Evolutionary conservation across 2,329 filamentous ascomycete species (phyloP).

Genomic region (Geosmithia putterillii): DNA sequence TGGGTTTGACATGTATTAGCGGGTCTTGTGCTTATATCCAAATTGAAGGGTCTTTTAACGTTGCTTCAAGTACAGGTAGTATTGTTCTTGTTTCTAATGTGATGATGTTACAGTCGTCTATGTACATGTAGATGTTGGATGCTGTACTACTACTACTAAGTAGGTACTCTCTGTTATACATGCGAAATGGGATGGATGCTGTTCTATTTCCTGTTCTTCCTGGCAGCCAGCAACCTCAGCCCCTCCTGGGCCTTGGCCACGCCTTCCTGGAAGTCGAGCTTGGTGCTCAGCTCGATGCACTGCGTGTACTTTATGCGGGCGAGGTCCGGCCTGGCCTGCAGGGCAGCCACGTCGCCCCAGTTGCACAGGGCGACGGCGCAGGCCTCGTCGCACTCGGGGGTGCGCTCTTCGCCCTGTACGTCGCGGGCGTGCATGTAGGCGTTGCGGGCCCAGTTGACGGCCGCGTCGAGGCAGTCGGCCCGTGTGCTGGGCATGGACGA

Average conservation of each 20-base stretch:
- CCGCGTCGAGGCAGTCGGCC: conserved; percentile 53
- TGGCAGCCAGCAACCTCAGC: conserved; percentile 19
- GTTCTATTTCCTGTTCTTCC: background rate
- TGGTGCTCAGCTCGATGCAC: conserved; percentile 48
- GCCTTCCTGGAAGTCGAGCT: conserved; percentile 38
- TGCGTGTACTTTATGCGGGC: conserved; percentile 60
- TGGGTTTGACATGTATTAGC: too few relatives aligned
- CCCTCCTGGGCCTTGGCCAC: conserved; percentile 39
- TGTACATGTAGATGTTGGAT: too few relatives aligned
- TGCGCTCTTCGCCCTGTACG: conserved; percentile 54
- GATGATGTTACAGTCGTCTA: too few relatives aligned
- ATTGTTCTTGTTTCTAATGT: too few relatives aligned
- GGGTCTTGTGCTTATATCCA: too few relatives aligned
- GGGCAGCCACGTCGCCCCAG: conserved; percentile 70
- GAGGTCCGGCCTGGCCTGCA: conserved; percentile 52
- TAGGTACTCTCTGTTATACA: too few relatives aligned
- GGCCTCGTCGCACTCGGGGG: conserved; percentile 69
- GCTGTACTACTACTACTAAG: too few relatives aligned
- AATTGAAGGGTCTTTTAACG: too few relatives aligned
- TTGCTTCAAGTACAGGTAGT: too few relatives aligned
- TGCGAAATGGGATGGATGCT: too few relatives aligned
- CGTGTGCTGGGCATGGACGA: conserved; percentile 31
- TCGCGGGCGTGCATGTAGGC: conserved; percentile 55
- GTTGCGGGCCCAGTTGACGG: conserved; percentile 67
- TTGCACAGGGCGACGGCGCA: conserved; percentile 81